Percentiles rank a stretch among this genome's conserved stretches.
phyloP scores from a whole-genome alignment of 192 early-diverging fungal genomes.

The Geranomyces variabilis region DNA sequence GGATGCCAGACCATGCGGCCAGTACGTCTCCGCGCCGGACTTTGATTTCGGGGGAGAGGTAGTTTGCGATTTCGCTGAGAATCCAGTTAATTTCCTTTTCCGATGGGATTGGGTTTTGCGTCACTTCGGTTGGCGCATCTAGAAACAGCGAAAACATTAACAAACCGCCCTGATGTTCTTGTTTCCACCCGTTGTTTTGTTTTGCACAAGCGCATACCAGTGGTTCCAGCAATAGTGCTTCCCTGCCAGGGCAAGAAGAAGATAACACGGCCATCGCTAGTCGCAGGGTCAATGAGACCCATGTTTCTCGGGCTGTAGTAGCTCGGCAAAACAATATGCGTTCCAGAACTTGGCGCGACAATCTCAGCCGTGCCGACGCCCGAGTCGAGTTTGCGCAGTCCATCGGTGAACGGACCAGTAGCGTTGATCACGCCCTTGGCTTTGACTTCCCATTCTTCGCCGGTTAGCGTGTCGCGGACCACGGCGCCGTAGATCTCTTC shows the following conservation, averaged over 20 bases:
- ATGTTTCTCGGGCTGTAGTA: slow-evolving; percentile 94
- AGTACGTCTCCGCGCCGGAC: slow-evolving; percentile 94
- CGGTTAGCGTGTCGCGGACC: slow-evolving; percentile 81
- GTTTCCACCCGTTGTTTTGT: no score
- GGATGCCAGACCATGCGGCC: slow-evolving; percentile 98
- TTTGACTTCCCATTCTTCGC: slow-evolving; percentile 81
- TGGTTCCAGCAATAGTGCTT: slow-evolving; percentile 93
- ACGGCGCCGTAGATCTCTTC: slow-evolving; percentile 78
- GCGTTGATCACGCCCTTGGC: slow-evolving; percentile 97
- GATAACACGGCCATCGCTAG: slow-evolving; percentile 93
- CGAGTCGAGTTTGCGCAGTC: slow-evolving; percentile 88
- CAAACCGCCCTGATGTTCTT: no score
- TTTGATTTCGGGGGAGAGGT: slow-evolving; percentile 92
- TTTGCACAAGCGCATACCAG: slow-evolving; percentile 36
- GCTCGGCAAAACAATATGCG: slow-evolving; percentile 92
- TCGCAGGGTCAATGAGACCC: slow-evolving; percentile 93
- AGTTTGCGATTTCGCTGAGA: slow-evolving; percentile 86
- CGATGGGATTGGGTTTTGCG: slow-evolving; percentile 80
- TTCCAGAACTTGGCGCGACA: slow-evolving; percentile 91
- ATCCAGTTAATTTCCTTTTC: slow-evolving; percentile 98
- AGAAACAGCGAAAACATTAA: neutral
- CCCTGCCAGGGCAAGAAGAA: slow-evolving; percentile 99
- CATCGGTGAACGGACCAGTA: slow-evolving; percentile 81
- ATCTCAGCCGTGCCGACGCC: slow-evolving; percentile 70
- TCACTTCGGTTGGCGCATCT: slow-evolving; percentile 86